Evolutionary conservation across 2,329 filamentous ascomycete species (phyloP).

Genomic region (Orbilia javanica): DNA sequence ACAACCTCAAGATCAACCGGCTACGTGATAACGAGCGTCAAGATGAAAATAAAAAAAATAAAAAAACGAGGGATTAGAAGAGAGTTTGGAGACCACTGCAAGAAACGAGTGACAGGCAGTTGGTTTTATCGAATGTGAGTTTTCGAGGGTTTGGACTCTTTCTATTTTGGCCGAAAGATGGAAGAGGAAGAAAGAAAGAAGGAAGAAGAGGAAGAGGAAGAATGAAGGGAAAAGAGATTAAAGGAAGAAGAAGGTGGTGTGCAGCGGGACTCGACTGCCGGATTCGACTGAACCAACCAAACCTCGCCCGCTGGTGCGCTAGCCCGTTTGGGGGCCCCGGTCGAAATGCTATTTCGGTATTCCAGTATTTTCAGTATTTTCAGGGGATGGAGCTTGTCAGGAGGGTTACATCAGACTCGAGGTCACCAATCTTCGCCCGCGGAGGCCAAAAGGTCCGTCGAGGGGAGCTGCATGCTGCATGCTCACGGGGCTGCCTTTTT

Average conservation of each 20-base stretch:
- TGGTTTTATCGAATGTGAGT: too few relatives aligned
- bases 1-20: constrained; percentile 38
- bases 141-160: too few relatives aligned
- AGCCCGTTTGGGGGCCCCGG: not conserved
- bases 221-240: constrained; percentile 1
- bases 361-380: too few relatives aligned
- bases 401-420: constrained; percentile 15
- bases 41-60: constrained; percentile 29
- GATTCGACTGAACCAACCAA: not conserved
- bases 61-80: constrained; percentile 38
- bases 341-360: constrained; percentile 8
- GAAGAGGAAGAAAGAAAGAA: constrained; percentile 9
- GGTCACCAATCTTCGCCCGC: too few relatives aligned
- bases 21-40: constrained; percentile 51
- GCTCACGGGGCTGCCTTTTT: too few relatives aligned
- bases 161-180: not conserved
- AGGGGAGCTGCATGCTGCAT: too few relatives aligned
- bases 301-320: not conserved
- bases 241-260: not conserved
- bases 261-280: constrained; percentile 38
- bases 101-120: constrained; percentile 59
- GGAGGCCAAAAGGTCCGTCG: too few relatives aligned
- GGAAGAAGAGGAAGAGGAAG: constrained; percentile 3
- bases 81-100: constrained; percentile 39
- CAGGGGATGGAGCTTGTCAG: constrained; percentile 20